These are phyloP conservation scores for Rhizoclosmatium globosum DNA, from an alignment of 192 early-diverging fungal genomes.

Conservation along the genomic window DNA sequence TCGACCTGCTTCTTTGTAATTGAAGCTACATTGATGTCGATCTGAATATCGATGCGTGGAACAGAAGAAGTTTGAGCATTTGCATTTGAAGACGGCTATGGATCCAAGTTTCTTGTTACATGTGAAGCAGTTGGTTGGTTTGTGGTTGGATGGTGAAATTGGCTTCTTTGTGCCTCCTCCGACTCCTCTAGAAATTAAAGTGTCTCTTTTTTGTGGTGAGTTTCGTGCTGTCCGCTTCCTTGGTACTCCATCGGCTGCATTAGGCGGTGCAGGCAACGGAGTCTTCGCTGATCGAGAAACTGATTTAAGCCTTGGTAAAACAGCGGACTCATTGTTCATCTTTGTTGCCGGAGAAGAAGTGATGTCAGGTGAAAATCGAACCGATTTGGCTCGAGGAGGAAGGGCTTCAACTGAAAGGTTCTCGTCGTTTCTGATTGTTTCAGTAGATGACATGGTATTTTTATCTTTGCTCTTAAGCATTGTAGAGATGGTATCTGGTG, in stretches of 20 bases:
- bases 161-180: slow-evolving; percentile 2
- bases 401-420: too few species aligned
- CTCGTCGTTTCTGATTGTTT: too few species aligned
- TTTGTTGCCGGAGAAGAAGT: too few species aligned
- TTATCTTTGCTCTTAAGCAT: too few species aligned
- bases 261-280: too few species aligned
- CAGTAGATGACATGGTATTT: neutral
- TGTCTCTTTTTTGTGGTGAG: neutral
- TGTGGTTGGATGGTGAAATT: neutral
- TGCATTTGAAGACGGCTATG: slow-evolving; percentile 61
- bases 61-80: slow-evolving; percentile 60
- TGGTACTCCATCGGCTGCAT: too few species aligned
- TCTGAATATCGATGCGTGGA: slow-evolving; percentile 64
- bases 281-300: too few species aligned
- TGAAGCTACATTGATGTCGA: slow-evolving; percentile 57
- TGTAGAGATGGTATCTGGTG: too few species aligned
- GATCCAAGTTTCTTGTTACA: slow-evolving; percentile 64
- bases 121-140: slow-evolving; percentile 27
- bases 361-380: slow-evolving; percentile 39
- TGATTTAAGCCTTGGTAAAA: too few species aligned
- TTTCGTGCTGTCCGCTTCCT: slow-evolving; percentile 10
- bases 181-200: neutral
- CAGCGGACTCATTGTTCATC: too few species aligned
- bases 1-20: slow-evolving; percentile 58
- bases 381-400: slow-evolving; percentile 27